Percentiles rank a stretch among this genome's conserved stretches.
These are phyloP conservation scores for Candolleomyces aberdarensis DNA, from an alignment of 768 basidiomycete genomes.

Conservation along the genomic window DNA sequence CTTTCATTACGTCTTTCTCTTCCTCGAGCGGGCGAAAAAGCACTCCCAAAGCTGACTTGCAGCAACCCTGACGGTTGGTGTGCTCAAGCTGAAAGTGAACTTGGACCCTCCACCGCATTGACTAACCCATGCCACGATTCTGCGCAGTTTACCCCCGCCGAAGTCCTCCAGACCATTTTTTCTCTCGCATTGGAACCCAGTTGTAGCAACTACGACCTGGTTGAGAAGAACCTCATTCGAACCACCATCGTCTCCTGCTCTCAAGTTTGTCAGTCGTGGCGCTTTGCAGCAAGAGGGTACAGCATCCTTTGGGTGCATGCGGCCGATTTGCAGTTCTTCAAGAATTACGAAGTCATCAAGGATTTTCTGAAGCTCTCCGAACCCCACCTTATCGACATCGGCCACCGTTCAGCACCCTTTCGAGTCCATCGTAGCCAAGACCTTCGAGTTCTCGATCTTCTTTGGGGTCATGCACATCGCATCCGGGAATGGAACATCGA, in stretches of 20 bases:
- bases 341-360: neutral
- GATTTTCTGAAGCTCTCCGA: neutral
- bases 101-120: too few relatives aligned
- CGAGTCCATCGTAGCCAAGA: neutral
- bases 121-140: too few relatives aligned
- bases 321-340: neutral
- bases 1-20: too few relatives aligned
- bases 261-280: neutral
- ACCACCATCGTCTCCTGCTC: neutral
- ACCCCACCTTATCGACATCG: neutral
- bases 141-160: constrained; percentile 20
- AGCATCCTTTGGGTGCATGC: neutral
- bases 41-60: too few relatives aligned
- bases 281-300: neutral
- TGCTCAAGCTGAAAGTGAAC: too few relatives aligned
- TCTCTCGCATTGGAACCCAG: neutral
- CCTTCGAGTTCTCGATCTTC: neutral
- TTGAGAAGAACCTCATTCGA: neutral
- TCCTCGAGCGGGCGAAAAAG: too few relatives aligned
- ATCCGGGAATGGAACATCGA: neutral
- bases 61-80: too few relatives aligned
- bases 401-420: neutral
- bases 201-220: neutral
- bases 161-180: neutral
- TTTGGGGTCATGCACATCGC: neutral